phyloP scores from a whole-genome alignment of 371 early-diverging fungal genomes.

The Lichtheimia hyalospora region DNA sequence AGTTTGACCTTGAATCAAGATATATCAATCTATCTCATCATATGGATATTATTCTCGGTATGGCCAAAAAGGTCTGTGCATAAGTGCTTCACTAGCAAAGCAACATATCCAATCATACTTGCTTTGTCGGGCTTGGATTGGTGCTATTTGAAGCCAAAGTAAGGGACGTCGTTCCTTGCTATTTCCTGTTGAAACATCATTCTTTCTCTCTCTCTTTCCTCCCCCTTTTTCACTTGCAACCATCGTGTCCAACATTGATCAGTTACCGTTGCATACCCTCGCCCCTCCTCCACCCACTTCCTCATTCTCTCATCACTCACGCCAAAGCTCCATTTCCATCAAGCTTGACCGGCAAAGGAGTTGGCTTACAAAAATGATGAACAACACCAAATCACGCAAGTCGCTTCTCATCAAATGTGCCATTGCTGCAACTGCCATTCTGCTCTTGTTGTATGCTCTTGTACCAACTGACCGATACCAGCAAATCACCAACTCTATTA shows the following conservation, averaged over 20 bases:
- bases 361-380: constrained; percentile 32
- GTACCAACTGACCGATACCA: constrained; percentile 13
- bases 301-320: constrained; percentile 31
- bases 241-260: constrained; percentile 4
- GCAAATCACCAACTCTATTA: constrained; percentile 2
- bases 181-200: no score
- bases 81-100: no score
- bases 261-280: constrained; percentile 5
- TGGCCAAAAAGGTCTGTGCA: no score
- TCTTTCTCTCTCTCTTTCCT: background rate
- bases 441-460: constrained; percentile 21
- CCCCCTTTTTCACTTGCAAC: background rate
- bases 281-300: constrained; percentile 5
- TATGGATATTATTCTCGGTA: no score
- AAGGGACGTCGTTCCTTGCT: no score
- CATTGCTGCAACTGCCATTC: constrained; percentile 5
- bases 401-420: constrained; percentile 13
- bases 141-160: no score
- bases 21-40: no score
- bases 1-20: no score
- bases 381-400: constrained; percentile 22
- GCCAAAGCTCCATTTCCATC: constrained; percentile 42
- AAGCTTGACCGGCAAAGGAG: constrained; percentile 33
- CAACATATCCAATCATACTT: no score
- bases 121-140: no score